A percentile compares a stretch with the other conserved stretches of the same genome.
phyloP scores from a whole-genome alignment of 164 flowering plant genomes.

The Nelumbo lutea region DNA sequence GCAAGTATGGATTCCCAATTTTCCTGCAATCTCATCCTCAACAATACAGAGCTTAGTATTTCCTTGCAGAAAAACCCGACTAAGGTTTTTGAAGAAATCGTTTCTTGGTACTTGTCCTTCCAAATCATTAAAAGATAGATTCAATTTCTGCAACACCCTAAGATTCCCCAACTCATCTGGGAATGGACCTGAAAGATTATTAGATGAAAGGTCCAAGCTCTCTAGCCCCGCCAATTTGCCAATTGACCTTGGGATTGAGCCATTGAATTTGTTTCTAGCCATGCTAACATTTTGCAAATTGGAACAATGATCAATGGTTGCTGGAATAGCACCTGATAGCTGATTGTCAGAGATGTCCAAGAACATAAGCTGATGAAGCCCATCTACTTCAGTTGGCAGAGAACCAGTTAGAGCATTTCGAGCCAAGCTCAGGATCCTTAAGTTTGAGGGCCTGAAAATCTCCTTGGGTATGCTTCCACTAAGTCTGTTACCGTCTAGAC shows the following conservation, averaged over 20 bases:
- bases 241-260: constrained; percentile 1
- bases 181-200: constrained; percentile 9
- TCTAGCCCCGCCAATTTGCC: constrained; percentile 3
- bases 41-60: constrained; percentile 5
- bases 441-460: constrained; percentile 4
- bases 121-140: constrained; percentile 7
- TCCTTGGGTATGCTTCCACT: background rate
- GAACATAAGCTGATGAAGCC: background rate
- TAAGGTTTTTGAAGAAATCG: background rate
- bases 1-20: constrained; percentile 2
- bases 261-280: constrained; percentile 1
- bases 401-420: background rate
- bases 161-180: background rate
- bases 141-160: background rate
- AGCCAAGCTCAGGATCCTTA: background rate
- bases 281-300: constrained; percentile 3
- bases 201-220: constrained; percentile 10
- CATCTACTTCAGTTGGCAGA: constrained; percentile 2
- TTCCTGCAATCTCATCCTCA: background rate
- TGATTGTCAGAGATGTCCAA: constrained; percentile 6
- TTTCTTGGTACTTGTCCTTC: constrained; percentile 5
- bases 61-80: constrained; percentile 2
- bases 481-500: background rate
- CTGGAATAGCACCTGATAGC: constrained; percentile 2
- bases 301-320: background rate